Conservation (phyloP, 768 basidiomycete genomes). For the Lepiota brunneoincarnata region DNA sequence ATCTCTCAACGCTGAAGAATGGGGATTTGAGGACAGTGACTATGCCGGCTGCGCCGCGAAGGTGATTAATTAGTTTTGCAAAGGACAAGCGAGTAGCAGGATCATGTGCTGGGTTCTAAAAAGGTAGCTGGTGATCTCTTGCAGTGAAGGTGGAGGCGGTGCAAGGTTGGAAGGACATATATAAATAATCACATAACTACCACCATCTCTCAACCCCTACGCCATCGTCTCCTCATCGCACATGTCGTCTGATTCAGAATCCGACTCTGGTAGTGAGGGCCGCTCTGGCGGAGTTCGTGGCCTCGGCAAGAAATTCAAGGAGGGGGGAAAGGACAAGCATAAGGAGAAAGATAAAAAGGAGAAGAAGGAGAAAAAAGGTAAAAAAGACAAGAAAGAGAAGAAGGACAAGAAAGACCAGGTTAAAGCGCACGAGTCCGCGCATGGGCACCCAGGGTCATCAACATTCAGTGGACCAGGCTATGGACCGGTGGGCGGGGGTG, state of each 20-base stretch:
- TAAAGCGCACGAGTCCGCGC: constrained; percentile 12
- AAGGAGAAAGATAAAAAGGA: constrained; percentile 23
- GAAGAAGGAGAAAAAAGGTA: constrained; percentile 19
- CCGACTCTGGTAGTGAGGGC: neutral
- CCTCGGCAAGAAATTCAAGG: constrained; percentile 18
- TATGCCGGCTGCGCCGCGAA: constrained; percentile 38
- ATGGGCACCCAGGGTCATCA: neutral
- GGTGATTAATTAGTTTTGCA: neutral
- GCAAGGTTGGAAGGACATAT: neutral
- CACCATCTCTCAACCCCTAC: neutral
- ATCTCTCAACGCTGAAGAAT: constrained; percentile 45
- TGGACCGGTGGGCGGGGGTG: neutral
- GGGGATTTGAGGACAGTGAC: constrained; percentile 51
- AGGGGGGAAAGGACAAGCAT: constrained; percentile 23
- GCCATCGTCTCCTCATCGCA: constrained; percentile 5
- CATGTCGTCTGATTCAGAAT: constrained; percentile 5
- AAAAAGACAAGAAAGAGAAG: constrained; percentile 16
- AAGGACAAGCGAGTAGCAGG: neutral
- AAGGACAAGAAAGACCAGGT: constrained; percentile 17
- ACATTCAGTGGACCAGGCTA: neutral
- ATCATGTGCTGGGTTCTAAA: neutral
- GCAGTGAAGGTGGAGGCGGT: neutral
- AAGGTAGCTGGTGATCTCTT: neutral
- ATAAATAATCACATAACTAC: neutral
- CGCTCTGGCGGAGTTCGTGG: constrained; percentile 1